These are phyloP conservation scores for Nyssa sinensis DNA, from an alignment of 148 eudicot species.

Conservation along the genomic window DNA sequence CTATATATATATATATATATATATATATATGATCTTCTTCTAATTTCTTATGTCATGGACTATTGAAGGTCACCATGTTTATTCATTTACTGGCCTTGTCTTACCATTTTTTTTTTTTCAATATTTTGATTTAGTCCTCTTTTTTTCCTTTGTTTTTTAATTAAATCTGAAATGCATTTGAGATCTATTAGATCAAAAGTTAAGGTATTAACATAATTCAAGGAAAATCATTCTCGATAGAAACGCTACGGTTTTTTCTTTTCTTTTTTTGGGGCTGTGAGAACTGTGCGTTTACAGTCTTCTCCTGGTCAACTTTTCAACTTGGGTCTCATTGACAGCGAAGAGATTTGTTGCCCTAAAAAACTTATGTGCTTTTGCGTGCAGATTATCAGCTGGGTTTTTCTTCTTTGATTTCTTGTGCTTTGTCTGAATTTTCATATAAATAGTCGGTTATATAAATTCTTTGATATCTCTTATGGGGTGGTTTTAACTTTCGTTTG, in stretches of 20 bases:
- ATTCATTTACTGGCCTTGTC: too few relatives aligned
- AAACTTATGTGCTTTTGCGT: neutral
- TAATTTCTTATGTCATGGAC: neutral
- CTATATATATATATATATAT: too few relatives aligned
- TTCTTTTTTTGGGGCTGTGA: neutral
- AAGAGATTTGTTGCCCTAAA: neutral
- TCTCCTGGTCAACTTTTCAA: neutral
- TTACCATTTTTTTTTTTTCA: neutral
- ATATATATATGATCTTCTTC: neutral
- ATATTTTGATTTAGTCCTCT: neutral
- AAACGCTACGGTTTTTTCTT: neutral
- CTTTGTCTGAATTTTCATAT: neutral
- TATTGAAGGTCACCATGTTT: neutral
- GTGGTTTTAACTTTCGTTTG: neutral
- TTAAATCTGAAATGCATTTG: constrained; percentile 1
- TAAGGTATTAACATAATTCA: neutral
- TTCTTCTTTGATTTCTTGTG: constrained; percentile 1
- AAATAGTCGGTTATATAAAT: neutral
- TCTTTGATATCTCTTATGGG: neutral
- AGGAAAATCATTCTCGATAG: constrained; percentile 17
- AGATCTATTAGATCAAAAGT: constrained; percentile 6
- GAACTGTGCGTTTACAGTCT: neutral
- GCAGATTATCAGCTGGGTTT: neutral
- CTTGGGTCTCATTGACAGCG: neutral
- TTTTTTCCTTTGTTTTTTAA: neutral